Base-by-base conservation (phyloP, 1,284 basidiomycete species). In the Cutaneotrichosporon cyanovorans region DNA sequence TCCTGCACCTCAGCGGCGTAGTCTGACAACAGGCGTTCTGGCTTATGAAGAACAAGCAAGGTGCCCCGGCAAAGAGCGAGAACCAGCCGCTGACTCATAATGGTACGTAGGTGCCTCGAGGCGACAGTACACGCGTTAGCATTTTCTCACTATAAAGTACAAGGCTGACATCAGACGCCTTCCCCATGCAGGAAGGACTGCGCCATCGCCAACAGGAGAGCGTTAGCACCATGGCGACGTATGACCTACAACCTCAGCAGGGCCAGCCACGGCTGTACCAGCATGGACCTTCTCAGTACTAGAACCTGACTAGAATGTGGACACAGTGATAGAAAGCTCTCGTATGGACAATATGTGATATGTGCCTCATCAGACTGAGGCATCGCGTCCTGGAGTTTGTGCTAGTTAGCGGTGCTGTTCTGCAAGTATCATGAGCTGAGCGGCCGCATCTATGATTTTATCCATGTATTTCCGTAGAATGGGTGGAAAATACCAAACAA, bases 191-290 rank as follows among this genome's bases (percentile, higher is more conserved):
- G 12, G 34, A 22, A 30, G 34, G 30, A 25, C 34, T 20, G 28
- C 46, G 40, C 11, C 40, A 40, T 14, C 40, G 37, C 18, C 37
- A 40, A 4, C 9, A 28, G 10, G 49, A 37, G 3, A 40, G 37
- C 6, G 18, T 51, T 20, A 34, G 33, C 30, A 46, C 45, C 10
- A 51, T 51, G 50, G 50, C 41, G 1, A 51, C 50, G 2, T 16
- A 33, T 16, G 50, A 55, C 32, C 43, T 50, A n/a, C 46, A 31
- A 2, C n/a, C 20, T 2, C 16, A 15, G 10, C 18, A 15, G 30
- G n/a, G 39, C 14, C 28, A 32, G 25, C n/a, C n/a, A n/a, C n/a
- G n/a, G n/a, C 12, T 28, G 25, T 28, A 28, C 25, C 25, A 28
- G 25, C 25, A 28, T 28, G 25, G 25, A 7, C 25, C 7, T 12